Conservation (phyloP, 495 filamentous ascomycete genomes). For the Aspergillus heteromorphus region DNA sequence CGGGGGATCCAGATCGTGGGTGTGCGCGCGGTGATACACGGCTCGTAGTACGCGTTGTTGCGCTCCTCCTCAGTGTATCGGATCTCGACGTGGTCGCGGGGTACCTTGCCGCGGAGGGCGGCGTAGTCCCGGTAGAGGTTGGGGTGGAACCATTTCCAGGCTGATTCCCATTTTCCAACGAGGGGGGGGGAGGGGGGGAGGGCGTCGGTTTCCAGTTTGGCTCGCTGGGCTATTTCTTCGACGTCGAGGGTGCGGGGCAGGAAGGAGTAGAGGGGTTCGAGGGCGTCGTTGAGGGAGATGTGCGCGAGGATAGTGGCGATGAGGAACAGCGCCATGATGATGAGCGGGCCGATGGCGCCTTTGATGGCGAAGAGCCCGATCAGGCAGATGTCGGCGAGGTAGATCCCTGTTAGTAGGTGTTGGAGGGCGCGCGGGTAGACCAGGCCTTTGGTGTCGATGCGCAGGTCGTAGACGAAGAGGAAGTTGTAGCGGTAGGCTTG, state of each 20-base stretch:
- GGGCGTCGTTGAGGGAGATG: constrained; percentile 65
- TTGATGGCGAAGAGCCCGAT: constrained; percentile 78
- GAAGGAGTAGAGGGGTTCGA: constrained; percentile 69
- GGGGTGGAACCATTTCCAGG: constrained; percentile 71
- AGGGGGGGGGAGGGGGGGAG: constrained; percentile 8
- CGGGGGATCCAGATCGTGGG: constrained; percentile 66
- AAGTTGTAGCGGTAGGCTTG: constrained; percentile 89
- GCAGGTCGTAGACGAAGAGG: constrained; percentile 76
- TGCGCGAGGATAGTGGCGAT: constrained; percentile 76
- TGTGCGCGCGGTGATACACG: constrained; percentile 53
- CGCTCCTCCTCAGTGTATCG: constrained; percentile 52
- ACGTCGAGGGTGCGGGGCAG: constrained; percentile 55
- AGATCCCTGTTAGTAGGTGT: constrained; percentile 78
- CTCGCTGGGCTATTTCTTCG: constrained; percentile 38
- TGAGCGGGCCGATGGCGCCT: constrained; percentile 61
- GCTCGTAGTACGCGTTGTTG: constrained; percentile 59
- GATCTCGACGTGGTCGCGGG: constrained; percentile 48
- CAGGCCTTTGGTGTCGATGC: constrained; percentile 81
- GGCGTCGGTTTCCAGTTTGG: constrained; percentile 30
- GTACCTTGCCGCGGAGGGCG: constrained; percentile 63
- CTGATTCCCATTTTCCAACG: constrained; percentile 16
- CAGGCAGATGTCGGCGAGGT: constrained; percentile 76
- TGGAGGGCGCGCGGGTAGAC: constrained; percentile 84
- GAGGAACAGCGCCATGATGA: constrained; percentile 73
- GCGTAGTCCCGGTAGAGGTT: constrained; percentile 69